Conservation (phyloP, 371 early-diverging fungal species). For the Chytridiales sp. region DNA sequence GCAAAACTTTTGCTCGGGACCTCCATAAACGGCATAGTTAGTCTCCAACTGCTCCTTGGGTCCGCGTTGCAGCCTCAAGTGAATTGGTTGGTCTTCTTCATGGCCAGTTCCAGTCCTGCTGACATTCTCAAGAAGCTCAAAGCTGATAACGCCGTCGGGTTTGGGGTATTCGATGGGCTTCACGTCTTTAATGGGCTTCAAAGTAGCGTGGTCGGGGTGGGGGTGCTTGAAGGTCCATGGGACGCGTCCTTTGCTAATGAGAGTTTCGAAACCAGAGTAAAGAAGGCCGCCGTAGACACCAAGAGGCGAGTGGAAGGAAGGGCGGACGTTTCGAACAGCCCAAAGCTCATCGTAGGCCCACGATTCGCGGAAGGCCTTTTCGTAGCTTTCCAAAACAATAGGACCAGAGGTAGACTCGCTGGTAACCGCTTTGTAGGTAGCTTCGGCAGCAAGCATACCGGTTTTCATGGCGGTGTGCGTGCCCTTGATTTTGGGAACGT, state of each 20-base stretch:
- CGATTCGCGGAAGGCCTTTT: constrained; percentile 75
- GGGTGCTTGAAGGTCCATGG: constrained; percentile 95
- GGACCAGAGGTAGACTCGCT: constrained; percentile 25
- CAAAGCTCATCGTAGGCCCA: constrained; percentile 93
- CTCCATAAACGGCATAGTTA: constrained; percentile 86
- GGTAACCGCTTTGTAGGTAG: constrained; percentile 67
- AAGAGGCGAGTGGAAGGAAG: constrained; percentile 89
- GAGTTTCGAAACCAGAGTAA: constrained; percentile 87
- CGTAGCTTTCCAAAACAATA: constrained; percentile 71
- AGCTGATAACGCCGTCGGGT: constrained; percentile 93
- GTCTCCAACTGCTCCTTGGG: constrained; percentile 73
- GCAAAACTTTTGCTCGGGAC: constrained; percentile 96
- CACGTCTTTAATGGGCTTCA: constrained; percentile 52
- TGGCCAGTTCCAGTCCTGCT: constrained; percentile 94
- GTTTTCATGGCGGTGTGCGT: constrained; percentile 98
- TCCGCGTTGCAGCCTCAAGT: constrained; percentile 69
- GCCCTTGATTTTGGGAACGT: constrained; percentile 98
- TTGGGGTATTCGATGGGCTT: constrained; percentile 96
- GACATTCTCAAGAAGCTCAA: constrained; percentile 91
- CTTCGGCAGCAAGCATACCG: constrained; percentile 76
- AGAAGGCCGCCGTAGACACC: constrained; percentile 86
- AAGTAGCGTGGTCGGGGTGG: constrained; percentile 77
- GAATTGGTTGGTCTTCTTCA: constrained; percentile 94
- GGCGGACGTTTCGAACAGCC: constrained; percentile 88
- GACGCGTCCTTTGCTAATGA: constrained; percentile 82